phyloP scores from a whole-genome alignment of 768 basidiomycete genomes.

The Panus rudis region DNA sequence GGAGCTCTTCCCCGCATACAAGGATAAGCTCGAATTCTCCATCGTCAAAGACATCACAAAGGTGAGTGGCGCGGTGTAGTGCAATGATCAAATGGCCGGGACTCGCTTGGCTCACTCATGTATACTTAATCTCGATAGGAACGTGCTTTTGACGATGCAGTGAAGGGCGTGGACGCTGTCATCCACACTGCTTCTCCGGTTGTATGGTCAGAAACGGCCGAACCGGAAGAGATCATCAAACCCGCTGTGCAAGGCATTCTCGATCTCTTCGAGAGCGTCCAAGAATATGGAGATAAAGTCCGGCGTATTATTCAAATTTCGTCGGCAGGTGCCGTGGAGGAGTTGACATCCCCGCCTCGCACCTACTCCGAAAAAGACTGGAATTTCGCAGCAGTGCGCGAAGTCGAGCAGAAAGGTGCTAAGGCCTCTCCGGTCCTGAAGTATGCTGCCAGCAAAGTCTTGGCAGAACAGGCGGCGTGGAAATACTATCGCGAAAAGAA shows the following conservation, averaged over 20 bases:
- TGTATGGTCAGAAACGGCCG: slow-evolving; percentile 38
- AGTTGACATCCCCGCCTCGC: slow-evolving; percentile 18
- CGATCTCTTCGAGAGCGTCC: slow-evolving; percentile 50
- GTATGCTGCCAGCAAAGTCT: slow-evolving; percentile 56
- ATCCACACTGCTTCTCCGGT: slow-evolving; percentile 64
- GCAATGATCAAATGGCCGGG: no score
- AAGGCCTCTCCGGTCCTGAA: slow-evolving; percentile 12
- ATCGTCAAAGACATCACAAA: slow-evolving; percentile 62
- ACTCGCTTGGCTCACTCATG: neutral
- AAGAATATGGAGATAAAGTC: slow-evolving; percentile 37
- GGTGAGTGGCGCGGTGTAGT: slow-evolving; percentile 23
- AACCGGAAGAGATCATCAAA: slow-evolving; percentile 47
- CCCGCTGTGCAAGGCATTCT: slow-evolving; percentile 72
- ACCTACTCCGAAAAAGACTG: slow-evolving; percentile 43
- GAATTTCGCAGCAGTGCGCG: slow-evolving; percentile 23
- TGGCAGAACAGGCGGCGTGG: slow-evolving; percentile 42
- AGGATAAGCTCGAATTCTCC: slow-evolving; percentile 51
- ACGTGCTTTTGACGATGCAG: slow-evolving; percentile 73
- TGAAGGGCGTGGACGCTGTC: slow-evolving; percentile 69
- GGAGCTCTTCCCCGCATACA: slow-evolving; percentile 43
- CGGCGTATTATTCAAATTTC: slow-evolving; percentile 61
- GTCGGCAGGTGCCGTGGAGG: slow-evolving; percentile 41
- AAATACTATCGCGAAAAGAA: slow-evolving; percentile 12
- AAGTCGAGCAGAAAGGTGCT: slow-evolving; percentile 22
- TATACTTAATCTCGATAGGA: slow-evolving; percentile 28